These are phyloP conservation scores for Colletotrichum plurivorum DNA, from an alignment of 2,329 filamentous ascomycete species.

Conservation along the genomic window DNA sequence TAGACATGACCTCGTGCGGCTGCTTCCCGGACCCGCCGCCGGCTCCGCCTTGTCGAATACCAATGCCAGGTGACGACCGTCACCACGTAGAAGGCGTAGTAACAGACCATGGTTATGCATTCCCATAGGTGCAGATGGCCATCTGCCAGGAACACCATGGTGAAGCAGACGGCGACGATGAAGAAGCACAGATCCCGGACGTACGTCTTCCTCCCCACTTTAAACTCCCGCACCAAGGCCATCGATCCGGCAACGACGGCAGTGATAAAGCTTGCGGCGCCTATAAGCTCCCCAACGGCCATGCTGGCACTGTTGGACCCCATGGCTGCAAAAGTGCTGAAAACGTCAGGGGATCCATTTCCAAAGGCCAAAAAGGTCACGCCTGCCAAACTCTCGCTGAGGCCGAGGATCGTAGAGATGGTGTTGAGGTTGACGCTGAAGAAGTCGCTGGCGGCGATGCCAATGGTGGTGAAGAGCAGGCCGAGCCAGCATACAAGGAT, in stretches of 20 bases:
- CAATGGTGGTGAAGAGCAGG: conserved; percentile 94
- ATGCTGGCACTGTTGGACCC: conserved; percentile 96
- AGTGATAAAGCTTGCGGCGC: conserved; percentile 95
- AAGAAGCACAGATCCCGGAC: conserved; percentile 95
- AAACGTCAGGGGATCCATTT: conserved; percentile 98
- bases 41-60: conserved; percentile 76
- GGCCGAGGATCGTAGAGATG: conserved; percentile 87
- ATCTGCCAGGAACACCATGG: conserved; percentile 88
- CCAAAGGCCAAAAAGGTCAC: conserved; percentile 98
- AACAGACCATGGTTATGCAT: conserved; percentile 88
- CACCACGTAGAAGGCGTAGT: conserved; percentile 90
- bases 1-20: conserved; percentile 83
- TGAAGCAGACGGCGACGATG: conserved; percentile 86
- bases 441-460: conserved; percentile 98
- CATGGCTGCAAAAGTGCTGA: conserved; percentile 99
- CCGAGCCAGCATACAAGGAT: conserved; percentile 87
- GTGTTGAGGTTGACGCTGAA: conserved; percentile 98
- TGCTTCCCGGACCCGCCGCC: conserved; percentile 74
- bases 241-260: conserved; percentile 97
- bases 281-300: conserved; percentile 94
- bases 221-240: conserved; percentile 96
- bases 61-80: conserved; percentile 95
- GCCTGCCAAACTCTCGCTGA: conserved; percentile 96
- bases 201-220: conserved; percentile 90
- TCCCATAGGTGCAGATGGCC: conserved; percentile 90